Conservation (phyloP, 495 filamentous ascomycete genomes). For the Lophium mytilinum region DNA sequence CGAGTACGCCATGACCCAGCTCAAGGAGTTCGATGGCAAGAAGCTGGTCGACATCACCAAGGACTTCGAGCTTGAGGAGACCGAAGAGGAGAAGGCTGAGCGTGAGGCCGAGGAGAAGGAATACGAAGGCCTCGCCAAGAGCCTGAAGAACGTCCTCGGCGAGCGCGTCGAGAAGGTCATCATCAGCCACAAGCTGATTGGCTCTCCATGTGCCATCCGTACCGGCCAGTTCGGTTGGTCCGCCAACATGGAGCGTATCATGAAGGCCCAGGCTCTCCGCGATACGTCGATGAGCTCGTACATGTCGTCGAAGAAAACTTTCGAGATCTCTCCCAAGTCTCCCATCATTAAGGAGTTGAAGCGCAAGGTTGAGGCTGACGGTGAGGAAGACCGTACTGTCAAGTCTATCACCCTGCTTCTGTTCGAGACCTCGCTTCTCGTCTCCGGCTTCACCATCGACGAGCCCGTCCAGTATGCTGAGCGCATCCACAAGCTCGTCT, state of each 20-base stretch:
- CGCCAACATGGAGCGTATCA: conserved; percentile 99
- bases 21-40: conserved; percentile 99
- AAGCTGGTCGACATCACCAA: conserved; percentile 99
- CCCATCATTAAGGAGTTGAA: conserved; percentile 95
- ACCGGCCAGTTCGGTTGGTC: conserved; percentile 99
- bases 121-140: conserved; percentile 86
- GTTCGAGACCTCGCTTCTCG: conserved; percentile 95
- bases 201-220: conserved; percentile 95
- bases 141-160: conserved; percentile 95
- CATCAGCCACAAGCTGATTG: conserved; percentile 94
- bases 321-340: conserved; percentile 98
- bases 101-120: conserved; percentile 98
- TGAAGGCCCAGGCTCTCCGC: conserved; percentile 99
- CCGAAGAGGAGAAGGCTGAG: conserved; percentile 95
- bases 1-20: conserved; percentile 99
- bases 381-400: conserved; percentile 95
- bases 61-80: conserved; percentile 99
- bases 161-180: conserved; percentile 99
- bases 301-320: conserved; percentile 99
- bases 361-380: conserved; percentile 95
- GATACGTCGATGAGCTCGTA: conserved; percentile 99
- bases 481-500: conserved; percentile 98
- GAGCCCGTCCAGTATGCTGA: conserved; percentile 96
- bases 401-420: conserved; percentile 96
- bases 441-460: conserved; percentile 98